A percentile compares a stretch with the other conserved stretches of the same genome.
phyloP scores from a whole-genome alignment of 768 basidiomycete genomes.

The Gymnopilus dilepis region DNA sequence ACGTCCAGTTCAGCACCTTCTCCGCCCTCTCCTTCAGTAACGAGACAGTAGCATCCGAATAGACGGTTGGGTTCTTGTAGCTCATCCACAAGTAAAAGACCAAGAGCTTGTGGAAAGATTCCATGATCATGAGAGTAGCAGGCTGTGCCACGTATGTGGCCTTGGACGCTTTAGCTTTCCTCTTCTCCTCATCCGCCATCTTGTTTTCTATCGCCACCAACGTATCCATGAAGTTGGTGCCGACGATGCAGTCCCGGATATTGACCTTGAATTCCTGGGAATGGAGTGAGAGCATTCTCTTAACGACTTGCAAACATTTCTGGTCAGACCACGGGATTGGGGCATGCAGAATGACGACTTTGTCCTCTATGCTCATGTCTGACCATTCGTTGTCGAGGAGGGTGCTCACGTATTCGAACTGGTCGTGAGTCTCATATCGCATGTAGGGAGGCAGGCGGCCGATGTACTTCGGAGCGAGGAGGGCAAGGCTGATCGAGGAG shows the following conservation, averaged over 20 bases:
- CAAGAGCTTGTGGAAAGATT: conserved; percentile 77
- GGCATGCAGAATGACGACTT: conserved; percentile 49
- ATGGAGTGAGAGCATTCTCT: conserved; percentile 49
- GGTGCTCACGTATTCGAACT: conserved; percentile 35
- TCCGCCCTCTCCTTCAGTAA: conserved; percentile 69
- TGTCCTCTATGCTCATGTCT: conserved; percentile 46
- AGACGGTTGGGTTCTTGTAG: conserved; percentile 72
- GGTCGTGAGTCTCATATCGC: conserved; percentile 35
- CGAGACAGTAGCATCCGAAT: conserved; percentile 55
- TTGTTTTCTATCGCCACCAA: conserved; percentile 43
- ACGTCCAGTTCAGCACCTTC: conserved; percentile 65
- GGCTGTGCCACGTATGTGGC: conserved; percentile 13
- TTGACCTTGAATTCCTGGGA: conserved; percentile 45
- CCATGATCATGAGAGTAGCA: conserved; percentile 46
- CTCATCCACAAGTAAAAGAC: conserved; percentile 87
- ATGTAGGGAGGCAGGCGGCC: conserved; percentile 49
- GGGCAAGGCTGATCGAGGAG: conserved; percentile 46
- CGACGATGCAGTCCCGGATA: conserved; percentile 40
- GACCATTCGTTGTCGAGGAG: conserved; percentile 45
- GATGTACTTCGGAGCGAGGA: conserved; percentile 55
- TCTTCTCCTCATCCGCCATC: conserved; percentile 5
- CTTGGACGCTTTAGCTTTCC: too few species aligned
- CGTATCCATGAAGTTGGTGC: conserved; percentile 41
- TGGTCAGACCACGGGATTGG: conserved; percentile 60
- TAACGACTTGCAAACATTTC: conserved; percentile 36